Evolutionary conservation across 2,329 filamentous ascomycete species (phyloP), one percentile per base, ranked within the genome.

Genomic region (Fusarium beomiforme): DNA sequence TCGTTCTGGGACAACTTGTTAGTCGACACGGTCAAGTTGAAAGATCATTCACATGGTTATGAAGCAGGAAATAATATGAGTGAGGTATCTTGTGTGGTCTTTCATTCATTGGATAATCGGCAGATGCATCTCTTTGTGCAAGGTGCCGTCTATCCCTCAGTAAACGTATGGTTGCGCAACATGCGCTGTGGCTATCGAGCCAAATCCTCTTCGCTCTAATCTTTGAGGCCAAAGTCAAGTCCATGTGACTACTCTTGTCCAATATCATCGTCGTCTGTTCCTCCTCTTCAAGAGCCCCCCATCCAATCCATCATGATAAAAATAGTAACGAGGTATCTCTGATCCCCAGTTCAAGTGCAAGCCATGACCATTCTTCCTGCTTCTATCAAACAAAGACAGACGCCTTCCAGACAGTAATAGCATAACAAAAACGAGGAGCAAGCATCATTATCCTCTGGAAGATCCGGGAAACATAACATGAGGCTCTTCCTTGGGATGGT

Each of bases 361-460:
- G 65, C 74, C 66, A 65, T 54, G 47, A 50, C 53, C 68, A 63
- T 72, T 73, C 74, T 70, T 69, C 64, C 59, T 67, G 57, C 73
- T 71, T 76, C 72, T 75, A 76, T 72, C 64, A 59, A 67, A 74
- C 64, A 75, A 73, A 74, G 64, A 71, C 59, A 47, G 56, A 50
- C 53, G 69, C 72, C 68, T 70, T 69, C 57, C 64, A 54, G 50
- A 66, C 46, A 70, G 59, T 66, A 33, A 59, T 54, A 57, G 57
- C 41, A 64, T 49, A 62, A 49, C 58, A 58, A 66, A 55, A 55
- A 53, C 39, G 43, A 53, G 26, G 49, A 66, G 53, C 44, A 58
- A 50, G 58, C 57, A n/a, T 64, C 63, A 26, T 64, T 42, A 46
- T 67, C 62, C 64, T 60, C 46, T 58, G 50, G 42, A 26, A 31